These are phyloP conservation scores for Candida taoyuanica DNA, from an alignment of 805 yeast species.

Conservation along the genomic window DNA sequence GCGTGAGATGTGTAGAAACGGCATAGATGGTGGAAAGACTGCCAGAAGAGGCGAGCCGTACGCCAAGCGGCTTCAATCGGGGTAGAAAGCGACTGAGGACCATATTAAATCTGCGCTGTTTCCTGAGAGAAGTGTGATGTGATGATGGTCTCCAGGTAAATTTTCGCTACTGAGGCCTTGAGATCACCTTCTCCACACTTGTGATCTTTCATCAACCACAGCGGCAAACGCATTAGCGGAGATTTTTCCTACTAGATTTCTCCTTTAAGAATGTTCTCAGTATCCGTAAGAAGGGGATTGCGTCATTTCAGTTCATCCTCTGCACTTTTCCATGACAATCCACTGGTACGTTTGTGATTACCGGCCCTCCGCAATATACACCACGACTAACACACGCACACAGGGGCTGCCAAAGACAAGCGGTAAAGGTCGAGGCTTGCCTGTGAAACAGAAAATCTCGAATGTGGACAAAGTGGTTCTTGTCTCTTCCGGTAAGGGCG, in stretches of 20 bases:
- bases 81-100: background rate
- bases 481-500: constrained; percentile 75
- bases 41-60: constrained; percentile 5
- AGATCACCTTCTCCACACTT: no score
- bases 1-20: constrained; percentile 73
- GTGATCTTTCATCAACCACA: no score
- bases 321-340: constrained; percentile 40
- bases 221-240: no score
- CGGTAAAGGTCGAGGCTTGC: constrained; percentile 46
- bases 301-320: constrained; percentile 1
- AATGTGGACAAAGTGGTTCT: constrained; percentile 60
- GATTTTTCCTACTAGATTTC: no score
- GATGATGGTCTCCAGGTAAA: background rate
- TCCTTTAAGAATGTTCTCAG: no score
- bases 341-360: constrained; percentile 41
- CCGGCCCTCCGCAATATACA: background rate
- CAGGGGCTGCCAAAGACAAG: constrained; percentile 22
- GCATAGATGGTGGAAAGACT: constrained; percentile 69
- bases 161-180: no score
- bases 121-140: background rate
- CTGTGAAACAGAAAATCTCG: constrained; percentile 49
- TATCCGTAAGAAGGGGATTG: no score
- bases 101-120: background rate
- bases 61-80: background rate
- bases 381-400: background rate